Evolutionary conservation across 768 basidiomycete genomes (phyloP).

Genomic region (Lentinula boryana): DNA sequence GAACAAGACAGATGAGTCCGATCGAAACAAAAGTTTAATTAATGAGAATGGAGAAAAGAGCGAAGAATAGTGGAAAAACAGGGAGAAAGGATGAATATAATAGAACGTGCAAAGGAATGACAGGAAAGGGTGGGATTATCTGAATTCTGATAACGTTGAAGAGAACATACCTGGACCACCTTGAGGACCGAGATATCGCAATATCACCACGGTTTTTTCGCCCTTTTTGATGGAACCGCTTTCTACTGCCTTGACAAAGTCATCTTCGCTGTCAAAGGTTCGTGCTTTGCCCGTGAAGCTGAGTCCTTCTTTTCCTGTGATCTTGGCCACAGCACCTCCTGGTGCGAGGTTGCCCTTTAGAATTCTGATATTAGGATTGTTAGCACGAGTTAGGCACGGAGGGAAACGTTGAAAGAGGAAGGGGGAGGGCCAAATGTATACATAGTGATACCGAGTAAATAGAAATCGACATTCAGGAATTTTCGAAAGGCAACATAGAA

Average conservation of each 20-base stretch:
- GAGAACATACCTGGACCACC: constrained; percentile 71
- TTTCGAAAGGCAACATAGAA: not conserved
- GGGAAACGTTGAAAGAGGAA: constrained; percentile 8
- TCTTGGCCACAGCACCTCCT: constrained; percentile 94
- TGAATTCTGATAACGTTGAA: not conserved
- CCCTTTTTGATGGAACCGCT: constrained; percentile 84
- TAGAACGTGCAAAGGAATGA: not conserved
- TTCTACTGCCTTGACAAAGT: constrained; percentile 85
- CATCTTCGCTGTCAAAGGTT: constrained; percentile 87
- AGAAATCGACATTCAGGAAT: not conserved
- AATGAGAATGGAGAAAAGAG: not conserved
- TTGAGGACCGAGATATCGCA: constrained; percentile 94
- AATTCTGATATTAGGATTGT: constrained; percentile 45
- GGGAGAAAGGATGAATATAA: constrained; percentile 7
- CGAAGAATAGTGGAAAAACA: not conserved
- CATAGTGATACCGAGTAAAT: not conserved
- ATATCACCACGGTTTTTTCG: constrained; percentile 93
- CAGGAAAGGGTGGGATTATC: not conserved
- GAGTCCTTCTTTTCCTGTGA: constrained; percentile 93
- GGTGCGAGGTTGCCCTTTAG: constrained; percentile 90
- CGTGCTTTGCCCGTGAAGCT: constrained; percentile 88
- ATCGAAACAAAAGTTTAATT: not conserved
- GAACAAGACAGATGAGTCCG: not conserved
- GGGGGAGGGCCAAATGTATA: not conserved
- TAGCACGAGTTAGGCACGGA: constrained; percentile 3